Conservation (phyloP, 1,284 basidiomycete species). For the Ceraceosorus guamensis region DNA sequence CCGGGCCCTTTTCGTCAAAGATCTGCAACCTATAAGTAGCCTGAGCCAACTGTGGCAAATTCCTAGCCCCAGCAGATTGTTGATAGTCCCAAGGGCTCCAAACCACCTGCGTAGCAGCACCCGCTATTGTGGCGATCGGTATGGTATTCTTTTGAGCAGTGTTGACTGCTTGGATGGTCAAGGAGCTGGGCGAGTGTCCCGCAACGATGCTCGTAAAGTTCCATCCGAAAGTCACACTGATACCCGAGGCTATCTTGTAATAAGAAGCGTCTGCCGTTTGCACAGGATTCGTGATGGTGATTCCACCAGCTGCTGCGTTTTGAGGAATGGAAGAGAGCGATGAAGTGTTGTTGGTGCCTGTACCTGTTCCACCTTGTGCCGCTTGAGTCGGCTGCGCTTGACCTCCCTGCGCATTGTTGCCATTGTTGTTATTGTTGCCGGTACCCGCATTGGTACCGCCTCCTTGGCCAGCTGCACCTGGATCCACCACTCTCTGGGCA, state of each 20-base stretch:
- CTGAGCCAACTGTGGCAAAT: slow-evolving; percentile 34
- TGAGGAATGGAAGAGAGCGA: slow-evolving; percentile 23
- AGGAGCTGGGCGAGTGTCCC: slow-evolving; percentile 22
- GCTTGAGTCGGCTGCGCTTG: neutral
- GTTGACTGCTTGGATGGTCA: slow-evolving; percentile 42
- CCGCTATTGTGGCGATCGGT: slow-evolving; percentile 35
- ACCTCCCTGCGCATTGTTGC: neutral
- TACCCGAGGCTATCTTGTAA: slow-evolving; percentile 45
- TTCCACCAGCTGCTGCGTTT: slow-evolving; percentile 35
- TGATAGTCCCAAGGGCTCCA: slow-evolving; percentile 45
- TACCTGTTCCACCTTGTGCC: neutral
- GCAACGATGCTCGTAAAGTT: slow-evolving; percentile 43
- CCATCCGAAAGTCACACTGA: slow-evolving; percentile 45
- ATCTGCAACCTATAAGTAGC: slow-evolving; percentile 42
- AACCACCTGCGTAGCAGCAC: slow-evolving; percentile 32
- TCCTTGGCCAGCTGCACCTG: too few relatives aligned
- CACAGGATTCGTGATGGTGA: slow-evolving; percentile 41
- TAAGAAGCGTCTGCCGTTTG: slow-evolving; percentile 42
- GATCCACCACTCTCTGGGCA: too few relatives aligned
- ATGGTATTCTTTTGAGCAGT: slow-evolving; percentile 42
- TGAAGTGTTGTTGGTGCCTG: too few relatives aligned
- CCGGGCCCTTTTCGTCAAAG: slow-evolving; percentile 39
- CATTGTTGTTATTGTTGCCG: neutral
- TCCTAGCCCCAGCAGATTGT: slow-evolving; percentile 21
- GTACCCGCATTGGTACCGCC: neutral